Conservation (phyloP, 2,329 filamentous ascomycete genomes). For the Epicoccum sorghinum region DNA sequence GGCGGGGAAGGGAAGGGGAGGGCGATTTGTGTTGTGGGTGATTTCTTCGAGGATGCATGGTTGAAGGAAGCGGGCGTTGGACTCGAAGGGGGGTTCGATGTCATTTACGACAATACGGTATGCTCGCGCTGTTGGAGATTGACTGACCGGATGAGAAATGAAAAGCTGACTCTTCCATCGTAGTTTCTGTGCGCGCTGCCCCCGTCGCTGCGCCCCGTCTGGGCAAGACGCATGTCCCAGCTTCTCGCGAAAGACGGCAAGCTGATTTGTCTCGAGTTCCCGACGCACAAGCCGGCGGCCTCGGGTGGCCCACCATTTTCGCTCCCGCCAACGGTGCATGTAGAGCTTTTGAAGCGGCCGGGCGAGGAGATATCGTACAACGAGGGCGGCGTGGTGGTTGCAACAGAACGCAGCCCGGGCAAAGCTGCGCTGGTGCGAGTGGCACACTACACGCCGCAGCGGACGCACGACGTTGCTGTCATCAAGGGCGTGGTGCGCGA, state of each 20-base stretch:
- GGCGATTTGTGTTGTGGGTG: slow-evolving; percentile 64
- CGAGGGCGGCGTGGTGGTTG: slow-evolving; percentile 57
- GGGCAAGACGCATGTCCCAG: slow-evolving; percentile 62
- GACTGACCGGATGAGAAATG: background rate
- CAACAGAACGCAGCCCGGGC: slow-evolving; percentile 52
- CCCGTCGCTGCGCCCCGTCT: slow-evolving; percentile 60
- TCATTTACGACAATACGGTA: slow-evolving; percentile 69
- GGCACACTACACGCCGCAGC: slow-evolving; percentile 61
- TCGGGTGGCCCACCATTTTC: slow-evolving; percentile 76
- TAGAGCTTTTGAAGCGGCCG: slow-evolving; percentile 72
- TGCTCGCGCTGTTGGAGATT: slow-evolving; percentile 21
- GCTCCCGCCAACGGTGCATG: slow-evolving; percentile 71
- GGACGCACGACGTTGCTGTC: slow-evolving; percentile 59
- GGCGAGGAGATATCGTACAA: slow-evolving; percentile 71
- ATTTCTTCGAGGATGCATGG: slow-evolving; percentile 72
- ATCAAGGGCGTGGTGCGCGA: slow-evolving; percentile 57
- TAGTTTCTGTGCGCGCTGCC: slow-evolving; percentile 68
- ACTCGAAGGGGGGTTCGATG: slow-evolving; percentile 60
- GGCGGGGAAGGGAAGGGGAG: slow-evolving; percentile 57
- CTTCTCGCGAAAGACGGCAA: slow-evolving; percentile 60
- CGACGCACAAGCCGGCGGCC: slow-evolving; percentile 70
- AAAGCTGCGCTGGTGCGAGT: slow-evolving; percentile 52
- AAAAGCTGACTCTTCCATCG: background rate
- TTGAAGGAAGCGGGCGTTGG: slow-evolving; percentile 42
- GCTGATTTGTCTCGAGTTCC: slow-evolving; percentile 76